Evolutionary conservation across 2,329 filamentous ascomycete genomes (phyloP).

Genomic region (Talaromyces sp.): DNA sequence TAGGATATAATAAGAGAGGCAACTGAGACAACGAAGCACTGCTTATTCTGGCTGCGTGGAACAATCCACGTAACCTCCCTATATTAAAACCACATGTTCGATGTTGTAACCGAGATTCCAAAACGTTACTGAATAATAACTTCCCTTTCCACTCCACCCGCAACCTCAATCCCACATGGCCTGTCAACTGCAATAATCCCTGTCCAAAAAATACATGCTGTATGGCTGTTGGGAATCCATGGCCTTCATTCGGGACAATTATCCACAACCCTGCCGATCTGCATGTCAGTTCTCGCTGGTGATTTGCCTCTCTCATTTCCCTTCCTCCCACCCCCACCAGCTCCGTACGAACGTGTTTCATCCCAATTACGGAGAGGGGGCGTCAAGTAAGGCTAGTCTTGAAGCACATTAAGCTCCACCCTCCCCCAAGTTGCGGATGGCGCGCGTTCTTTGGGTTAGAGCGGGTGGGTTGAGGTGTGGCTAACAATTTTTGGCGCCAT

Average conservation of each 20-base stretch:
- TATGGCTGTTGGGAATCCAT: background rate
- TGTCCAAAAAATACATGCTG: background rate
- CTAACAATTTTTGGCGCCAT: constrained; percentile 5
- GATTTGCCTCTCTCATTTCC: constrained; percentile 8
- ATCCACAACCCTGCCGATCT: constrained; percentile 12
- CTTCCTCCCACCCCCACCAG: background rate
- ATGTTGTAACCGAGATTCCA: background rate
- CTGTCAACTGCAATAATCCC: background rate
- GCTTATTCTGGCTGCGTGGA: constrained; percentile 9
- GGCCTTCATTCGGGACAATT: background rate
- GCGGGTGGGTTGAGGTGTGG: constrained; percentile 5
- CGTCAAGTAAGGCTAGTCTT: constrained; percentile 1
- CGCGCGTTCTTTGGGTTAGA: constrained; percentile 16
- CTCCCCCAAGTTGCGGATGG: constrained; percentile 10
- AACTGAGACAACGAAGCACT: constrained; percentile 13
- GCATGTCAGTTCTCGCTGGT: constrained; percentile 1
- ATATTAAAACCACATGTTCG: no score
- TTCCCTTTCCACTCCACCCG: background rate
- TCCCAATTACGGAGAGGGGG: constrained; percentile 9
- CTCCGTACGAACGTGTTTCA: constrained; percentile 15
- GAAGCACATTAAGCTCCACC: constrained; percentile 2
- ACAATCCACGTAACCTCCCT: constrained; percentile 10
- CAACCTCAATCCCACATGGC: background rate
- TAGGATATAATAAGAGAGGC: background rate
- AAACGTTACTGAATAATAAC: background rate